Percentiles rank a stretch among this genome's conserved stretches.
Conservation (phyloP, 2,329 filamentous ascomycete genomes). For the Coniochaeta ligniaria region DNA sequence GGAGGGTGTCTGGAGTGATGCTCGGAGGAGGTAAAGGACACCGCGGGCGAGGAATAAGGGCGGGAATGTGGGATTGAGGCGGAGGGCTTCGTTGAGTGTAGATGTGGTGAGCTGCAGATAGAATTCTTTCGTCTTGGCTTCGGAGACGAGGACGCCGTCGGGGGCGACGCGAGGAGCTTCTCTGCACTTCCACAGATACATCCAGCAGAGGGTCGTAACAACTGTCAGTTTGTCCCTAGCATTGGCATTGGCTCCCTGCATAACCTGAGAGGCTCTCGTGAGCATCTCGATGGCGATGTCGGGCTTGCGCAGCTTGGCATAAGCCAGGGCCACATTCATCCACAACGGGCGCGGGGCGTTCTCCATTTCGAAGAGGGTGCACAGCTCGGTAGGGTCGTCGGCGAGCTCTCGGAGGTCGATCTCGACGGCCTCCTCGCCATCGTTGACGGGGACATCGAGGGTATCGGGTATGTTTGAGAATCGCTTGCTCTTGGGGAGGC, state of each 20-base stretch:
- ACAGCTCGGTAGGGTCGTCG: slow-evolving; percentile 92
- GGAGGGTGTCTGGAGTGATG: slow-evolving; percentile 72
- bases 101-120: slow-evolving; percentile 87
- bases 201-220: slow-evolving; percentile 80
- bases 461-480: slow-evolving; percentile 59
- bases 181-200: slow-evolving; percentile 83
- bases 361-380: slow-evolving; percentile 91
- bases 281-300: slow-evolving; percentile 74
- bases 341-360: slow-evolving; percentile 85
- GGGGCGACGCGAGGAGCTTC: slow-evolving; percentile 59
- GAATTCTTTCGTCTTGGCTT: slow-evolving; percentile 85
- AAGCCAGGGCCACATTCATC: slow-evolving; percentile 96
- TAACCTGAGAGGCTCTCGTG: slow-evolving; percentile 65
- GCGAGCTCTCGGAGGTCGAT: slow-evolving; percentile 86
- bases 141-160: slow-evolving; percentile 58
- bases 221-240: slow-evolving; percentile 80
- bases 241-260: slow-evolving; percentile 61
- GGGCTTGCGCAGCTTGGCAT: slow-evolving; percentile 90
- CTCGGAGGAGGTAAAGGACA: slow-evolving; percentile 79
- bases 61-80: slow-evolving; percentile 86
- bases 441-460: slow-evolving; percentile 61
- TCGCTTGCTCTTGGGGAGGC: slow-evolving; percentile 41
- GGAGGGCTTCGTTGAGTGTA: slow-evolving; percentile 89
- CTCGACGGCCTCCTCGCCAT: slow-evolving; percentile 70
- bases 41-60: slow-evolving; percentile 88